Percentiles rank a stretch among this genome's conserved stretches.
Conservation (phyloP, 1,284 basidiomycete genomes). For the Boletus mariae region DNA sequence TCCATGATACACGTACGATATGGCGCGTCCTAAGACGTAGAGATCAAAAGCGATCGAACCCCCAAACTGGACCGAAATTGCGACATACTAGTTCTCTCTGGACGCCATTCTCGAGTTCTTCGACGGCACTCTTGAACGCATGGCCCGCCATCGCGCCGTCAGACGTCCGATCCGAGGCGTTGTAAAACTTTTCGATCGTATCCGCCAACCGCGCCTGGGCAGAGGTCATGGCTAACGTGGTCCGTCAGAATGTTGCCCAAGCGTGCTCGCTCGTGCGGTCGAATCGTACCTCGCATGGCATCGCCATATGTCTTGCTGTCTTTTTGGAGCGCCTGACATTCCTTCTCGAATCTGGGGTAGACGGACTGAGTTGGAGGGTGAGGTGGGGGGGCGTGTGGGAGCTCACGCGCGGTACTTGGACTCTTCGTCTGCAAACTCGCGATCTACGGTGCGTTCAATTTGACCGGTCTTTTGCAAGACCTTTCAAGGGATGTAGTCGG, state of each 20-base stretch:
- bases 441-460: slow-evolving; percentile 92
- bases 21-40: slow-evolving; percentile 73
- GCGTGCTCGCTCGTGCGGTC: background rate
- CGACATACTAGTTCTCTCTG: slow-evolving; percentile 74
- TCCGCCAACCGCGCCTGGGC: slow-evolving; percentile 94
- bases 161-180: slow-evolving; percentile 76
- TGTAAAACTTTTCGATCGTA: slow-evolving; percentile 92
- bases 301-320: slow-evolving; percentile 95
- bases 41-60: slow-evolving; percentile 7
- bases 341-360: slow-evolving; percentile 83
- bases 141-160: slow-evolving; percentile 97
- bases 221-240: slow-evolving; percentile 77
- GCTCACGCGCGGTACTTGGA: slow-evolving; percentile 85
- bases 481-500: slow-evolving; percentile 35
- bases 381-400: background rate
- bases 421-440: slow-evolving; percentile 92
- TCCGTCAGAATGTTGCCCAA: background rate
- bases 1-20: slow-evolving; percentile 95
- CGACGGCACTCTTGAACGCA: slow-evolving; percentile 92
- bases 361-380: slow-evolving; percentile 1
- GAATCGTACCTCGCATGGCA: slow-evolving; percentile 78
- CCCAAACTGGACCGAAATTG: no score
- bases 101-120: slow-evolving; percentile 88
- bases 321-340: slow-evolving; percentile 88
- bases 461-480: slow-evolving; percentile 97